Percentiles rank a stretch among this genome's conserved stretches.
phyloP scores from a whole-genome alignment of 768 basidiomycete genomes.

The Naganishia vishniacii region DNA sequence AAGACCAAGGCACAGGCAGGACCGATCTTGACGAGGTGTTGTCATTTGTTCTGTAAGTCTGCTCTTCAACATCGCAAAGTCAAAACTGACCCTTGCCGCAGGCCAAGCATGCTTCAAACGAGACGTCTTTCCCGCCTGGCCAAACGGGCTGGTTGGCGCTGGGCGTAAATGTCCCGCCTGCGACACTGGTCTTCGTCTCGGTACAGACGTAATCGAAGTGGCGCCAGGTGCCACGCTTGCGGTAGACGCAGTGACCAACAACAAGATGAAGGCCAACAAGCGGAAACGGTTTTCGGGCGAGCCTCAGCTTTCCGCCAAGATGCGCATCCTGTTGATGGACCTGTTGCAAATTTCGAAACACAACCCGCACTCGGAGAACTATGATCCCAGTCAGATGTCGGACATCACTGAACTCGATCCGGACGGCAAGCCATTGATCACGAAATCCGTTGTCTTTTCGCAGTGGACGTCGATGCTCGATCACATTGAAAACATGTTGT shows the following conservation, averaged over 20 bases:
- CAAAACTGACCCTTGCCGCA: conserved; percentile 20
- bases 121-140: conserved; percentile 75
- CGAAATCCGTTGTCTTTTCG: conserved; percentile 94
- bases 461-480: conserved; percentile 82
- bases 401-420: conserved; percentile 68
- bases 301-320: conserved; percentile 65
- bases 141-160: conserved; percentile 60
- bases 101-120: conserved; percentile 66
- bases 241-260: conserved; percentile 55
- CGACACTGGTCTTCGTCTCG: conserved; percentile 59
- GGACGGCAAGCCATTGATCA: conserved; percentile 63
- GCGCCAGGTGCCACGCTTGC: conserved; percentile 56
- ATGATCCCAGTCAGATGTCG: conserved; percentile 56
- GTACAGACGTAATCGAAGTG: conserved; percentile 74
- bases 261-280: conserved; percentile 66
- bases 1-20: conserved; percentile 32
- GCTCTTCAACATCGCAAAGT: neutral
- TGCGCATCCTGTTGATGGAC: conserved; percentile 73
- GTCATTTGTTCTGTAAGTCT: conserved; percentile 76
- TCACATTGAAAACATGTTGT: conserved; percentile 80
- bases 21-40: conserved; percentile 80
- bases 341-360: conserved; percentile 70
- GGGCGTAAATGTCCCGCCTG: conserved; percentile 70
- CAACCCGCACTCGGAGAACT: conserved; percentile 84
- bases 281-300: conserved; percentile 52